These are phyloP conservation scores for Salix koriyanagi DNA, from an alignment of 345 rosid genomes.

Conservation along the genomic window DNA sequence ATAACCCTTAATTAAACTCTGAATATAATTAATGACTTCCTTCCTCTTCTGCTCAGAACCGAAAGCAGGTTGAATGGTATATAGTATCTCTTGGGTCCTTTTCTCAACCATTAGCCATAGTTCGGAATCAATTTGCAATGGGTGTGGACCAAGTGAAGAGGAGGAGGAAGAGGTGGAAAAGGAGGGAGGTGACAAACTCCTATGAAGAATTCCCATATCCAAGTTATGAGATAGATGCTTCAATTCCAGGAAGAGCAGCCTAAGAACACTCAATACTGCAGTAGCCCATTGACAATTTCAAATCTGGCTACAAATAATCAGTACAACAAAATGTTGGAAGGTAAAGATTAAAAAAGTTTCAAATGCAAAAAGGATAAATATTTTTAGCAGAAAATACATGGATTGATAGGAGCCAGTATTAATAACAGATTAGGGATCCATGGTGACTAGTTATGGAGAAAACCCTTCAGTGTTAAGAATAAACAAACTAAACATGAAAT, in stretches of 20 bases:
- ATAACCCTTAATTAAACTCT: conserved; percentile 45
- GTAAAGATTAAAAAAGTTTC: conserved; percentile 2
- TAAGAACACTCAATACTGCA: conserved; percentile 16
- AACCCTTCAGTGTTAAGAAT: conserved; percentile 1
- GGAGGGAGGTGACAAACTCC: conserved; percentile 40
- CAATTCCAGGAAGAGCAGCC: conserved; percentile 23
- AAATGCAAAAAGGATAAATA: background rate
- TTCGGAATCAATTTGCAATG: conserved; percentile 47
- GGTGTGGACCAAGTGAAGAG: conserved; percentile 21
- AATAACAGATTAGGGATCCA: conserved; percentile 2
- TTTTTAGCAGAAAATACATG: background rate
- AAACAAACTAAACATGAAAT: conserved; percentile 8
- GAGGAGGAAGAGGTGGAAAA: conserved; percentile 31
- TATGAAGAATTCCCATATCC: conserved; percentile 55
- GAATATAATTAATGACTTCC: conserved; percentile 54
- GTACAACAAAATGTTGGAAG: conserved; percentile 7
- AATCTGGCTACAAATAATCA: background rate
- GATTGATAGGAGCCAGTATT: background rate
- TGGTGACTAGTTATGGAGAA: background rate
- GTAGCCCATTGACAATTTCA: conserved; percentile 12
- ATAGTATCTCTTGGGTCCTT: conserved; percentile 69
- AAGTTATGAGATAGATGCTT: conserved; percentile 20
- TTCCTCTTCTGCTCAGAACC: conserved; percentile 65
- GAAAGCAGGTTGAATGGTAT: conserved; percentile 53
- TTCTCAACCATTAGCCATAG: conserved; percentile 70